A percentile compares a stretch with the other conserved stretches of the same genome.
phyloP scores from a whole-genome alignment of 345 rosid genomes.

The Anacardium occidentale region DNA sequence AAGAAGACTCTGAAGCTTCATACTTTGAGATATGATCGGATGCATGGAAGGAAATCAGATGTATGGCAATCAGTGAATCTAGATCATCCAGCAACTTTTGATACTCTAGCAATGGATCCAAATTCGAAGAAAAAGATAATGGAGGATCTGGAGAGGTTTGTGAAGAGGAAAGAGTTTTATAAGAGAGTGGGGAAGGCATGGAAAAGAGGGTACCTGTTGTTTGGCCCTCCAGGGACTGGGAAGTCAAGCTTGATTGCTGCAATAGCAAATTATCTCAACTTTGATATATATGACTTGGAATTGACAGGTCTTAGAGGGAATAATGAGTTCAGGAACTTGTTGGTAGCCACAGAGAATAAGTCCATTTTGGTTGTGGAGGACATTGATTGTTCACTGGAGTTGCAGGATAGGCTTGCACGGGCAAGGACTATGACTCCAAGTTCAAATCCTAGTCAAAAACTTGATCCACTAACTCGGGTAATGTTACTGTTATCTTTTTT shows the following conservation, averaged over 20 bases:
- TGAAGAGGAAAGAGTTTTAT: constrained; percentile 27
- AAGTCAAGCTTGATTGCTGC: constrained; percentile 38
- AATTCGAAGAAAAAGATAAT: constrained; percentile 28
- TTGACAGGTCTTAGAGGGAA: constrained; percentile 25
- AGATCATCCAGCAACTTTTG: constrained; percentile 33
- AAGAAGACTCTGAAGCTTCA: constrained; percentile 29
- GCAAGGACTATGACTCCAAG: neutral
- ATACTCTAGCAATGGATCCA: constrained; percentile 30
- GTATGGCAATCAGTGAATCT: constrained; percentile 33
- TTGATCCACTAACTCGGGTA: neutral
- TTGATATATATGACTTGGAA: constrained; percentile 33
- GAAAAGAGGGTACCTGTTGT: constrained; percentile 33
- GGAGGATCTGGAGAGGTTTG: constrained; percentile 37
- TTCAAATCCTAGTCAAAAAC: neutral
- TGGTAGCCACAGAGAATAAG: constrained; percentile 32
- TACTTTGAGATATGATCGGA: constrained; percentile 21
- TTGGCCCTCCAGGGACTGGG: constrained; percentile 34
- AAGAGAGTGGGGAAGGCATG: constrained; percentile 33
- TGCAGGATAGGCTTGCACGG: constrained; percentile 16
- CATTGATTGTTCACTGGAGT: constrained; percentile 32
- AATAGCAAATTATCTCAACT: constrained; percentile 29
- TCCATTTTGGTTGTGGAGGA: constrained; percentile 38
- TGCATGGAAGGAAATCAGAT: constrained; percentile 1
- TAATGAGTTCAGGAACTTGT: constrained; percentile 22
- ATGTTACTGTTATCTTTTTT: neutral